Percentiles rank a stretch among this genome's conserved stretches.
Conservation (phyloP, 148 eudicot species). For the Fagopyrum homotropicum region DNA sequence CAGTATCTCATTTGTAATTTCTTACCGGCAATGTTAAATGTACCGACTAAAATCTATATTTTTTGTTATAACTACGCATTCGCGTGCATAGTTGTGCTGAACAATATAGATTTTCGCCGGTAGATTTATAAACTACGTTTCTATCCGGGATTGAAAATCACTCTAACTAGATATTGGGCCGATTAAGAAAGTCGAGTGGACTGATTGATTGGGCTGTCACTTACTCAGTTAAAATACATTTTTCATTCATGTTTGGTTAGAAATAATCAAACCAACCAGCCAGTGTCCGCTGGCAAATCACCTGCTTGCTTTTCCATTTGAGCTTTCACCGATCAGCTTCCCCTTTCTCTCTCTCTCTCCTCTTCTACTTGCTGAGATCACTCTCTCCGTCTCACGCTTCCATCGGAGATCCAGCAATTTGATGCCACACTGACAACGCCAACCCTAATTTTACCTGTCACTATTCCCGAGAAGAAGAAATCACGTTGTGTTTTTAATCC, state of each 20-base stretch:
- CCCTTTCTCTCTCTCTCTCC: conserved; percentile 2
- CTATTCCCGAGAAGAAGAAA: not conserved
- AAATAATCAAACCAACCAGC: conserved; percentile 13
- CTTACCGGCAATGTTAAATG: too few relatives aligned
- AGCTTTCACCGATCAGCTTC: conserved; percentile 11
- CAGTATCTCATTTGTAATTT: too few relatives aligned
- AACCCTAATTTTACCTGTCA: not conserved
- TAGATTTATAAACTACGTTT: too few relatives aligned
- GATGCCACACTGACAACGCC: not conserved
- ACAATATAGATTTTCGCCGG: too few relatives aligned
- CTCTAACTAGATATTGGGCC: not conserved
- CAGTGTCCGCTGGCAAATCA: conserved; percentile 2
- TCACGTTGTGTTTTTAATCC: not conserved
- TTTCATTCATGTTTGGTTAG: conserved; percentile 9
- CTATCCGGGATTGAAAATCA: too few relatives aligned
- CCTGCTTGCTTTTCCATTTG: conserved; percentile 1
- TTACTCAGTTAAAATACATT: not conserved
- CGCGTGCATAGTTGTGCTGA: too few relatives aligned
- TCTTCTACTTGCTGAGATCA: conserved; percentile 3
- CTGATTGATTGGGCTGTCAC: not conserved
- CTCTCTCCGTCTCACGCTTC: conserved; percentile 7
- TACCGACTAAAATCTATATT: too few relatives aligned
- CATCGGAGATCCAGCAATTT: conserved; percentile 13
- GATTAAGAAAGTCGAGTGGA: not conserved
- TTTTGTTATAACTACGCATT: too few relatives aligned